Evolutionary conservation across 2,329 filamentous ascomycete species (phyloP), one percentile per base, ranked within the genome.

Genomic region (Phyllosticta capitalensis): DNA sequence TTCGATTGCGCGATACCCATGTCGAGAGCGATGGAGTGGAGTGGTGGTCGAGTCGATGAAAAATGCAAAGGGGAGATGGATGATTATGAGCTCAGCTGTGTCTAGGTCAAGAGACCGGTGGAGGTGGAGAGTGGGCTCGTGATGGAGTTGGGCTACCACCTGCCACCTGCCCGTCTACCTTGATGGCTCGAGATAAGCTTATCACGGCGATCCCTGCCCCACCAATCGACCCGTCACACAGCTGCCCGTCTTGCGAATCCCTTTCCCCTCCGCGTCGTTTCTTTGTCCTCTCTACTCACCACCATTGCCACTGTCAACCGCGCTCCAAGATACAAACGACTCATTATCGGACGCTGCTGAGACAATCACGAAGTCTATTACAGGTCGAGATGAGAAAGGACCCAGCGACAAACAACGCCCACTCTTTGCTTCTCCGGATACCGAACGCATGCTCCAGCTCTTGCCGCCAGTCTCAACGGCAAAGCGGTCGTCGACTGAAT

Each of bases 1-100:
- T 67, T 68, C 12, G 72, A 73, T 60, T 71, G 68, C 21, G 68
- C 66, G 48, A 65, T 60, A 62, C 72, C 71, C 72, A 74, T 74
- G 50, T 22, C 51, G 49, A 24, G 14, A 21, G 14, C 5, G 30
- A 45, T 9, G 28, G 3, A 20, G 50, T 17, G 56, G 2, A 45
- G 49, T 19, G 38, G 2, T n/a, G 38, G 17, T 45, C 33, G 22
- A 52, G 20, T 22, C 20, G 56, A 30, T 14, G 51, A 10, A 14
- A n/a, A 19, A 26, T 14, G 50, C 9, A 12, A 12, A 30, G 49
- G 17, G 24, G 20, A 17, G 6, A 45, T 14, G 2, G 21, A n/a
- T 21, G 51, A 20, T 5, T 6, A 19, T 17, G 19, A 20, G 21
- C 20, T 9, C 19, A 12, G 24, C 9, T 22, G 52, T 9, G 4